Evolutionary conservation across 352 stramenopile species (phyloP), one percentile per base, ranked within the genome.

Genomic region (Thraustotheca clavata): DNA sequence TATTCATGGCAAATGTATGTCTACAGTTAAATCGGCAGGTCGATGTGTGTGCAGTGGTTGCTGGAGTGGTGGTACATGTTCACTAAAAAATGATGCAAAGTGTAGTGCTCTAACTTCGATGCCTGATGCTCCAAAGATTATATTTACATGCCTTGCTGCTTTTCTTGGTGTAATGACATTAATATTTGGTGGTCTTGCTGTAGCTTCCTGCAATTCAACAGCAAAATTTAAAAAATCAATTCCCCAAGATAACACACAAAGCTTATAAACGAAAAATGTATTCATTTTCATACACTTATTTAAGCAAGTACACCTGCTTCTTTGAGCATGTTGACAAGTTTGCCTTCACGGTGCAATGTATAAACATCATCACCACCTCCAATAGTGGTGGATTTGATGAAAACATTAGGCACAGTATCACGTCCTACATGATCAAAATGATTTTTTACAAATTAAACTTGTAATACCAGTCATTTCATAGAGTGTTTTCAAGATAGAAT

Each of bases 351-450:
- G 47, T 86, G 84, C 14, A 96, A 80, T 32, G 71, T 75, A 59
- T 97, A 79, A n/a, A 91, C 91, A 65, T 97, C 91, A 59, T 97
- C 93, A 65, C 96, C 96, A 67, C 96, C 96, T 49, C 96, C 96
- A 46, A 98, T 79, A 39, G 91, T 92, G 41, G 93, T 74, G 62
- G 92, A 91, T 59, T 91, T 91, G 43, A 99, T 82, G 74, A 98
- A 99, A 24, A 99, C 92, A 70, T 98, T 98, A 2, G 96, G 95
- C 40, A 99, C 95, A 4, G 91, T 98, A 48, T 80, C 76, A 50
- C 97, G 89, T 60, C 91, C 95, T 74, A 39, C 14, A 55, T 62
- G 31, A 38, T 29, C 48, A 35, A 24, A 27, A 24, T 24, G 4
- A 47, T 47, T 4, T 24, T 47, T 47, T n/a, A 24, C 39, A 47